These are phyloP conservation scores for Vaccinium vitisidaea DNA, from an alignment of 148 eudicot genomes.

Conservation along the genomic window DNA sequence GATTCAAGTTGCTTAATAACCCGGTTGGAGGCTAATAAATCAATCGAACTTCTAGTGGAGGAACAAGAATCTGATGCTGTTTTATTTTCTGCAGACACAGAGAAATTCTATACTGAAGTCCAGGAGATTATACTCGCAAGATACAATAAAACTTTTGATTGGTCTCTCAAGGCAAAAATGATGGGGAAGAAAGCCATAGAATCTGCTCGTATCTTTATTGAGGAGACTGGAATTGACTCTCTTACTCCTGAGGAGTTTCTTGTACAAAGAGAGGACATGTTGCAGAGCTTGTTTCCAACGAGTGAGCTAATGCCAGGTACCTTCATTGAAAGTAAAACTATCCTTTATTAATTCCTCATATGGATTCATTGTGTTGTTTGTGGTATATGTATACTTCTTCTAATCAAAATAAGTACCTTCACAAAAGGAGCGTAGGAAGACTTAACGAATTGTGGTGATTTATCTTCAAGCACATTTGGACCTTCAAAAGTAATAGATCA, in stretches of 20 bases:
- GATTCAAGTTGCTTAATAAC: not conserved
- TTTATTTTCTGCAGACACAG: conserved; percentile 64
- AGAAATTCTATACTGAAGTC: conserved; percentile 88
- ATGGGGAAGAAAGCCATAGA: conserved; percentile 97
- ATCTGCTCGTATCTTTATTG: conserved; percentile 88
- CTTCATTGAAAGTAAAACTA: not conserved
- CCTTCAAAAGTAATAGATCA: not conserved
- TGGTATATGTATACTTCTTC: not conserved
- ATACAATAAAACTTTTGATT: conserved; percentile 90
- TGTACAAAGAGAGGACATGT: conserved; percentile 80
- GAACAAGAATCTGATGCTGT: not conserved
- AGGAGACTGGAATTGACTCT: conserved; percentile 81
- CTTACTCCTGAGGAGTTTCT: conserved; percentile 91
- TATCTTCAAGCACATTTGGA: not conserved
- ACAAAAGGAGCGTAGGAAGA: not conserved
- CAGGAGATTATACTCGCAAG: conserved; percentile 80
- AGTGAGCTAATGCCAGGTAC: conserved; percentile 96
- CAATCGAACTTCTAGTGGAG: no score
- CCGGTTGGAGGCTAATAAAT: not conserved
- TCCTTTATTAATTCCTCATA: not conserved
- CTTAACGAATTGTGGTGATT: not conserved
- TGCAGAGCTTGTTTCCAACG: conserved; percentile 71
- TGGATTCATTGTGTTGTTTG: not conserved
- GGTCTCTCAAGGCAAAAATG: conserved; percentile 97
- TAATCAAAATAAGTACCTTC: not conserved